A percentile compares a stretch with the other conserved stretches of the same genome.
These are phyloP conservation scores for Dictyostelium discoideum DNA, from an alignment of 78 protist species.

Conservation along the genomic window DNA sequence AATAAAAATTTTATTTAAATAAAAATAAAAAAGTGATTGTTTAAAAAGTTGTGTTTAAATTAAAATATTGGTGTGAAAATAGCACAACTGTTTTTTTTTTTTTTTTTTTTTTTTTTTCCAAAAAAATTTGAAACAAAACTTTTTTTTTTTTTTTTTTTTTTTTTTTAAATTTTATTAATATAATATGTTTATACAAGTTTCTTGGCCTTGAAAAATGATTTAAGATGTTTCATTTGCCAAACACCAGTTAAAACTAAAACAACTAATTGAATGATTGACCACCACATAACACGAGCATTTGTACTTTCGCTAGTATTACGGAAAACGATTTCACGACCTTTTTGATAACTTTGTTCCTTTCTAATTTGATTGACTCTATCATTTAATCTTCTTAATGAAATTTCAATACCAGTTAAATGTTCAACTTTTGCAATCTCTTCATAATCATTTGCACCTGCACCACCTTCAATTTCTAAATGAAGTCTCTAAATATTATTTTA, in stretches of 20 bases:
- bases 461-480: constrained; percentile 76
- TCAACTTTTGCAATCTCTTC: constrained; percentile 78
- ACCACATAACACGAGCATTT: constrained; percentile 81
- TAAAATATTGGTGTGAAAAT: too few relatives aligned
- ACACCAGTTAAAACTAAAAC: constrained; percentile 64
- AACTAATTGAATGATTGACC: constrained; percentile 70
- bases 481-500: constrained; percentile 20
- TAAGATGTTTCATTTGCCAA: constrained; percentile 82
- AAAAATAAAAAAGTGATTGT: too few relatives aligned
- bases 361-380: constrained; percentile 79
- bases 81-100: too few relatives aligned
- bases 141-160: too few relatives aligned
- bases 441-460: constrained; percentile 79
- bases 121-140: too few relatives aligned
- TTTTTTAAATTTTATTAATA: too few relatives aligned
- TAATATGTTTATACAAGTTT: constrained; percentile 47
- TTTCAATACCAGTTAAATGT: constrained; percentile 69
- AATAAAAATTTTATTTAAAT: too few relatives aligned
- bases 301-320: constrained; percentile 80
- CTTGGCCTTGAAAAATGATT: constrained; percentile 74
- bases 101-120: too few relatives aligned
- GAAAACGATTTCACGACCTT: constrained; percentile 64
- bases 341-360: constrained; percentile 83
- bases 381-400: constrained; percentile 63
- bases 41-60: too few relatives aligned